Evolutionary conservation across 176 grass and related monocot genomes (phyloP), one percentile per base, ranked within the genome.

Genomic region (Musa itinerans): DNA sequence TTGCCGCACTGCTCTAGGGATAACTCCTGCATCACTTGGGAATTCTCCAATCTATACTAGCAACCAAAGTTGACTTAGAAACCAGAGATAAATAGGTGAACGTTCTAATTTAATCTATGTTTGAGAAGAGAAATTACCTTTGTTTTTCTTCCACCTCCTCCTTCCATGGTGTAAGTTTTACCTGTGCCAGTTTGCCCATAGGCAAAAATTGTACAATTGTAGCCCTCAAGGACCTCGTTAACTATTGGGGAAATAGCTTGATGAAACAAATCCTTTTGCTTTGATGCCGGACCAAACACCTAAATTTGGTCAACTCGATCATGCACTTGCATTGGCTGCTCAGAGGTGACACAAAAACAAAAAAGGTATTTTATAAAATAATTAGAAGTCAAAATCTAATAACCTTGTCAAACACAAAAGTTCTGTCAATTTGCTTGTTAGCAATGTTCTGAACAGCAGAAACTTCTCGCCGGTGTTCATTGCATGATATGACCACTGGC

Each of bases 201-300:
- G 8, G 94, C 94, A 17, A 98, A 98, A 83, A 98, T 98, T 65
- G 94, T 98, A 72, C 94, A 98, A 65, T 98, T 98, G 65, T 98
- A 98, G 71, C 94, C 94, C 64, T 98, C 94, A 73, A 98, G 90
- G 74, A 98, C 94, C 76, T 98, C 94, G 89, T 98, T 83, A 54
- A 98, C 94, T 74, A 98, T 91, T 8, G 94, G 94, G 64, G 90
- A 90, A 52, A 98, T 85, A 75, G 94, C 86, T 74, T 89, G 94
- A n/a, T 93, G 82, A 76, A 98, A 98, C 69, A 98, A 89, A 80
- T 93, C 90, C 71, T 93, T 98, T 77, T 98, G 94, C 85, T 73
- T 93, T 9, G 94, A 98, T 71, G 88, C 58, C 15, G 86, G 94
- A 3, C 94, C 94, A 69, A 98, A 98, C 25, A 98, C 94, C 94